Base-by-base conservation (phyloP, 257 asterid species). In the Linderniella brevidens region DNA sequence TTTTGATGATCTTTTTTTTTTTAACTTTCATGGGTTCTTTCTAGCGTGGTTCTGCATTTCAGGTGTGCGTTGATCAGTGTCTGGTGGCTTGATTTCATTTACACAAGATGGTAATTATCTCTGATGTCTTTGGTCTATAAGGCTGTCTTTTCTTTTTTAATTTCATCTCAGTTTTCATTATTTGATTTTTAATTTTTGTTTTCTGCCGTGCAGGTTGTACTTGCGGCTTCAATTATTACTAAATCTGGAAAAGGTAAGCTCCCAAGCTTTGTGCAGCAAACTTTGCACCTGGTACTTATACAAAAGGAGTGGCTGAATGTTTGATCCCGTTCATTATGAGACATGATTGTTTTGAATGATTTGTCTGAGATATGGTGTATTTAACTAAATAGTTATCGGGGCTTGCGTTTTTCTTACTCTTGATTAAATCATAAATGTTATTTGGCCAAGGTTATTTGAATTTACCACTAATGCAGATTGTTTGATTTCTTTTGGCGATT, bases 241-340 rank as follows among this genome's bases (percentile, higher is more conserved):
- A 87, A 87, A 79, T 73, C 97, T 25, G 97, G 97, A 53, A 82
- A 80, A 78, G 92, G 97, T 82, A 58, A 47, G 76, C 54, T 64
- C 51, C 41, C 29, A 40, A 35, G 38, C 64, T 52, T 52, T 4
- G 49, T 52, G 19, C 37, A 0, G 20, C 1, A 32, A 15, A 55
- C 5, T 35, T 17, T 29, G 19, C 3, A 5, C 44, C 32, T 32
- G 29, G 25, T 29, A 46, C 17, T 19, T 41, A 19, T 46, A 41
- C 11, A 46, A 17, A 11, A 18, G 41, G 11, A 36, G 49, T 8
- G 36, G 37, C 40, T 25, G 48, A 50, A 10, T 17, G 12, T 25
- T 43, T 7, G 38, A 35, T 49, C 37, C 41, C 9, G 19, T 43
- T 18, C 18, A 11, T 43, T 43, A 13, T 25, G 32, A n/a, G n/a